A percentile compares a stretch with the other conserved stretches of the same genome.
Evolutionary conservation across 495 filamentous ascomycete genomes (phyloP).

Genomic region (Penicillium coffeae): DNA sequence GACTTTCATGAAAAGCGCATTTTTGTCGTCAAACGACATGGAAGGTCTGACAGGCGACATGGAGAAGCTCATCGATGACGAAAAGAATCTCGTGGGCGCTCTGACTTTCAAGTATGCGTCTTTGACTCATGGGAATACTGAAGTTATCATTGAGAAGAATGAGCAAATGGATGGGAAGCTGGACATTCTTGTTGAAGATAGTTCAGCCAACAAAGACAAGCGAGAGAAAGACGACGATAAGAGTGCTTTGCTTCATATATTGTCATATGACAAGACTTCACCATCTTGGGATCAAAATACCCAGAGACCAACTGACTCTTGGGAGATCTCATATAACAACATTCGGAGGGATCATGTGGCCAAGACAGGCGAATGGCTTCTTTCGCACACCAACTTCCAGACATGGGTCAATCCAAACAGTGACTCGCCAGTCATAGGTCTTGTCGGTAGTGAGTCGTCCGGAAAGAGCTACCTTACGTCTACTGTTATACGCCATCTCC

Average conservation of each 20-base stretch:
- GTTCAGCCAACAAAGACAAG: not conserved
- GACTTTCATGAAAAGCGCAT: slow-evolving; percentile 6
- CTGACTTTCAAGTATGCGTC: slow-evolving; percentile 2
- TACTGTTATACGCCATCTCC: slow-evolving; percentile 1
- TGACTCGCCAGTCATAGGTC: slow-evolving; percentile 2
- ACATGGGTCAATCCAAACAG: not conserved
- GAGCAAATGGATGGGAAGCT: not conserved
- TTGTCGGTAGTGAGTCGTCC: slow-evolving; percentile 4
- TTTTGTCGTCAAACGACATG: slow-evolving; percentile 2
- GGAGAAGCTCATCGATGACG: slow-evolving; percentile 1
- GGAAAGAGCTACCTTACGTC: slow-evolving; percentile 12
- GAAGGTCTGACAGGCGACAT: not conserved
- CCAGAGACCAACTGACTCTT: slow-evolving; percentile 1
- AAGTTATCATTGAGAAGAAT: not conserved
- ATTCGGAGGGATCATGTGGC: slow-evolving; percentile 5
- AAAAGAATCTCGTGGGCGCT: not conserved
- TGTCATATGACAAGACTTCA: slow-evolving; percentile 1
- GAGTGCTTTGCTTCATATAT: not conserved
- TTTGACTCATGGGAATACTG: not conserved
- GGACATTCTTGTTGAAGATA: not conserved
- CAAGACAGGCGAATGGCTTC: slow-evolving; percentile 7
- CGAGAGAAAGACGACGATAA: slow-evolving; percentile 1
- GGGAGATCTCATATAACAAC: slow-evolving; percentile 5
- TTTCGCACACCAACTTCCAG: not conserved
- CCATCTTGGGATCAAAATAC: slow-evolving; percentile 6